phyloP scores from a whole-genome alignment of 495 filamentous ascomycete species.

The Poronia punctata region DNA sequence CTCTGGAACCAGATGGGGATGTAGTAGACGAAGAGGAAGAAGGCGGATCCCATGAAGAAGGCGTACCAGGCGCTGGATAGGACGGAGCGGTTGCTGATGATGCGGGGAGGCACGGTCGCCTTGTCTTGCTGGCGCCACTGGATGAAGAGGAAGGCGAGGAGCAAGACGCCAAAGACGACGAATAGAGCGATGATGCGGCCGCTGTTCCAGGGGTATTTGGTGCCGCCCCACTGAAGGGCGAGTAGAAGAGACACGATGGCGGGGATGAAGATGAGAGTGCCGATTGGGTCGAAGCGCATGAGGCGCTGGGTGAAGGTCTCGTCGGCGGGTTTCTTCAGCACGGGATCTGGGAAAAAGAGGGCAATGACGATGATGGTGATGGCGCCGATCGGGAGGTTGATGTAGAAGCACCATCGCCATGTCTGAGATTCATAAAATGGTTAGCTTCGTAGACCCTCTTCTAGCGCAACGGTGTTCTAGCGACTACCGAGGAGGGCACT shows the following conservation, averaged over 20 bases:
- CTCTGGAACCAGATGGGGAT: constrained; percentile 89
- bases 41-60: constrained; percentile 52
- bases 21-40: constrained; percentile 65
- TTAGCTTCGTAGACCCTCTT: no score
- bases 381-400: constrained; percentile 67
- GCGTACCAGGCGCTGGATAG: constrained; percentile 46
- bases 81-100: constrained; percentile 65
- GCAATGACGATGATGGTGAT: constrained; percentile 56
- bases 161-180: constrained; percentile 58
- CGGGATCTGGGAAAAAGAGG: constrained; percentile 48
- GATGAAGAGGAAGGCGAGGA: constrained; percentile 50
- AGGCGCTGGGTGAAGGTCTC: constrained; percentile 41
- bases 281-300: constrained; percentile 58
- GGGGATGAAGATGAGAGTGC: constrained; percentile 63
- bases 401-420: constrained; percentile 85
- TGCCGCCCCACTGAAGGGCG: constrained; percentile 80
- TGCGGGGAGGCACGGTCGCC: constrained; percentile 65
- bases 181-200: constrained; percentile 64
- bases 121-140: constrained; percentile 58
- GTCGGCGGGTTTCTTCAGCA: constrained; percentile 26
- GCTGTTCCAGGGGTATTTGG: constrained; percentile 57
- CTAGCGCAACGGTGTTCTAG: no score
- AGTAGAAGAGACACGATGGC: constrained; percentile 64
- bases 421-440: constrained; percentile 20
- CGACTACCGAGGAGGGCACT: neutral